Base-by-base conservation (phyloP, 306 rosid genomes). In the Acacia confusa region DNA sequence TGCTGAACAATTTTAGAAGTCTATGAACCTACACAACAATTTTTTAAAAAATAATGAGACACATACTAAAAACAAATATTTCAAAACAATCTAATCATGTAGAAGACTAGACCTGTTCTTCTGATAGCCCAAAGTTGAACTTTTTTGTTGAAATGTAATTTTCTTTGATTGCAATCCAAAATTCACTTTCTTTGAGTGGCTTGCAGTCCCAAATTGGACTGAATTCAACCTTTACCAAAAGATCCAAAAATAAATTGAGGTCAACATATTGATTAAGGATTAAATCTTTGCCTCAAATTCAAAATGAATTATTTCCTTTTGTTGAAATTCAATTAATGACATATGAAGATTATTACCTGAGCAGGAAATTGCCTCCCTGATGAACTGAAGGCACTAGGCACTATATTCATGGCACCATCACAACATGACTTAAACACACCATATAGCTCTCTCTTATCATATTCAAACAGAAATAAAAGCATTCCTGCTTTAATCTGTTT, bases 81-180 rank as follows among this genome's bases (percentile, higher is more conserved):
- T 24, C 58, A 47, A 70, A 48, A 5, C 32, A 73, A 70, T 80
- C 77, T n/a, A 76, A 80, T n/a, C 67, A 78, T 9, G 57, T 63
- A 74, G 60, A 82, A 80, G 77, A 64, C 63, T 87, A 57, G 6
- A 90, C 97, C 97, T 90, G 97, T 64, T 79, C 47, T 85, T 78
- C 84, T 48, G 94, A 92, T 52, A 92, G 86, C 79, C 97, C 97
- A 19, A 90, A 87, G 79, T 78, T 30, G 78, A 92, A 90, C 87
- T 87, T 90, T 60, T 65, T 38, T 22, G 72, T 12, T 0, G 92
- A 45, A 78, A 83, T 87, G 82, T 92, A 92, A 64, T 92, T 92
- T 64, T 86, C 91, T 61, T 36, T 78, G 60, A 92, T 90, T 52
- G 88, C 85, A 57, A 61, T 80, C 5, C 86, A 52, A 76, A 92